Percentiles rank a stretch among this genome's conserved stretches.
Evolutionary conservation across 2,329 filamentous ascomycete genomes (phyloP).

Genomic region (Pestalotiopsis sp.): DNA sequence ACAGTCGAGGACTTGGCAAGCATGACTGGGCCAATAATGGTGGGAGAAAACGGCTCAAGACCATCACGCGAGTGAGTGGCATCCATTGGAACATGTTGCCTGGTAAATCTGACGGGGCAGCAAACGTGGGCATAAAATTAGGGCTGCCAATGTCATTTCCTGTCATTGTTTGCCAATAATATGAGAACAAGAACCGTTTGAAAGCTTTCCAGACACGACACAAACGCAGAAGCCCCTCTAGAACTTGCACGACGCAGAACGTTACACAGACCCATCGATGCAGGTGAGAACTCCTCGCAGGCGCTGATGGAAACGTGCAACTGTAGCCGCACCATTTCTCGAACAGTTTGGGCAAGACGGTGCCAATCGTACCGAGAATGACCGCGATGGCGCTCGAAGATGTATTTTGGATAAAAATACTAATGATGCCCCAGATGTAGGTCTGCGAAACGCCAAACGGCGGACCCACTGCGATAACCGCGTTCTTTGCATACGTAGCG

Average conservation of each 20-base stretch:
- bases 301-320: slow-evolving; percentile 1
- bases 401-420: not conserved
- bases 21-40: too few species aligned
- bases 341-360: not conserved
- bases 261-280: slow-evolving; percentile 7
- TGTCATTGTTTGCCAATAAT: not conserved
- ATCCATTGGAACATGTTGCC: not conserved
- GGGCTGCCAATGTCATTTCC: not conserved
- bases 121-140: not conserved
- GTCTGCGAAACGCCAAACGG: not conserved
- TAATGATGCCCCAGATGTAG: not conserved
- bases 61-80: too few species aligned
- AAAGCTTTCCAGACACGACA: slow-evolving; percentile 5
- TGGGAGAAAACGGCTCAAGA: not conserved
- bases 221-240: slow-evolving; percentile 4
- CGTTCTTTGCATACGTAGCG: not conserved
- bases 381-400: too few species aligned
- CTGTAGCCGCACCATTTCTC: not conserved
- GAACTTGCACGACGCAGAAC: not conserved
- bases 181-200: not conserved
- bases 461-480: not conserved
- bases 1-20: too few species aligned
- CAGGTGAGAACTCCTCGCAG: slow-evolving; percentile 6
- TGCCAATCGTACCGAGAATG: too few species aligned
- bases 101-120: not conserved